These are phyloP conservation scores for Grifola frondosa DNA, from an alignment of 1,284 basidiomycete genomes.

Conservation along the genomic window DNA sequence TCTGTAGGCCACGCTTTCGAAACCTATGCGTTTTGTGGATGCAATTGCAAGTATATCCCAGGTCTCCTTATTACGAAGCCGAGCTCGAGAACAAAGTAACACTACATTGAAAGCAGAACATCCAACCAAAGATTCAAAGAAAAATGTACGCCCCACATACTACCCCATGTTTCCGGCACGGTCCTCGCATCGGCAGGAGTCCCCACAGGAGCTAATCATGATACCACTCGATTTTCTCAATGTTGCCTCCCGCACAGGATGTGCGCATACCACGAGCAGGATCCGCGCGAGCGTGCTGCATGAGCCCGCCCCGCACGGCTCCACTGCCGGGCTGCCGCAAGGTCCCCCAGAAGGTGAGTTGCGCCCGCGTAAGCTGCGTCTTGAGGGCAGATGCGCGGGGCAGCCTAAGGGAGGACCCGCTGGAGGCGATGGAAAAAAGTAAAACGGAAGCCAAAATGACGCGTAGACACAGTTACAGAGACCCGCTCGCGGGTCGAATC, in stretches of 20 bases:
- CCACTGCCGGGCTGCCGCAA: slow-evolving; percentile 15
- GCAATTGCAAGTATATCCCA: too few relatives aligned
- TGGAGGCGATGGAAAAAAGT: slow-evolving; percentile 8
- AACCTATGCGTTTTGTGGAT: too few relatives aligned
- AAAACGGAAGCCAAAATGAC: too few relatives aligned
- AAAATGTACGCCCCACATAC: slow-evolving; percentile 70
- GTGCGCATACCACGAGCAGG: slow-evolving; percentile 15
- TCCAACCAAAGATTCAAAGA: not conserved
- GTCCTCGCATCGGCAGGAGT: slow-evolving; percentile 69
- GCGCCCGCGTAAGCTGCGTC: not conserved
- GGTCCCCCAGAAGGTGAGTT: slow-evolving; percentile 12
- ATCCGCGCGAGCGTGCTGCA: slow-evolving; percentile 19
- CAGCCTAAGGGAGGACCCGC: slow-evolving; percentile 21
- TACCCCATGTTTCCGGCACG: slow-evolving; percentile 66
- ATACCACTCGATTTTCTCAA: slow-evolving; percentile 24
- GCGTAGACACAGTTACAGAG: too few relatives aligned
- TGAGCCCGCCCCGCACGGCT: slow-evolving; percentile 20
- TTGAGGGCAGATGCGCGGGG: slow-evolving; percentile 9
- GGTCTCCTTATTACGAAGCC: too few relatives aligned
- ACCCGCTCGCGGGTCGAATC: slow-evolving; percentile 1
- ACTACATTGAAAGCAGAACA: too few relatives aligned
- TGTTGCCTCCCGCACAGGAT: slow-evolving; percentile 18
- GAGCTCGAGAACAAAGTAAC: too few relatives aligned
- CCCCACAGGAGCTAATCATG: slow-evolving; percentile 62
- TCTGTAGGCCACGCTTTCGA: too few relatives aligned